These are phyloP conservation scores for Xylariaceae sp. DNA, from an alignment of 2,329 filamentous ascomycete genomes.

Conservation along the genomic window DNA sequence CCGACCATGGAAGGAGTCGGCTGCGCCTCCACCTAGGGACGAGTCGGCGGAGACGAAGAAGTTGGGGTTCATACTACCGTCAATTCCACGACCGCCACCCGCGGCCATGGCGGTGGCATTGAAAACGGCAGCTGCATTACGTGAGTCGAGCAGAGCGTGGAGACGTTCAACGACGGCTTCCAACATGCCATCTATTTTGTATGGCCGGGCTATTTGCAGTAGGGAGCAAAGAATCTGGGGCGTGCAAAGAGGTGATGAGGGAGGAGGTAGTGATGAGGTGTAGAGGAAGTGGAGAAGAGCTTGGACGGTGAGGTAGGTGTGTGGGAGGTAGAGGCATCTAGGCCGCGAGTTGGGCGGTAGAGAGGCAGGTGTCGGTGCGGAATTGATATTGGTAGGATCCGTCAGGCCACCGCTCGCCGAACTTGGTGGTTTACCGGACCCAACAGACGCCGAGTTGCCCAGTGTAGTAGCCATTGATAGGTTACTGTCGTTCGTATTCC, in stretches of 20 bases:
- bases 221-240: constrained; percentile 96
- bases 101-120: constrained; percentile 98
- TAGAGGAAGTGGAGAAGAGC: constrained; percentile 92
- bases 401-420: constrained; percentile 44
- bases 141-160: constrained; percentile 84
- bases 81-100: constrained; percentile 83
- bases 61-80: constrained; percentile 66
- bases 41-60: constrained; percentile 56
- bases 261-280: constrained; percentile 81
- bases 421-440: constrained; percentile 47
- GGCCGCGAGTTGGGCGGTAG: constrained; percentile 70
- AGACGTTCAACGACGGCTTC: constrained; percentile 92
- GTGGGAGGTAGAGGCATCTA: constrained; percentile 87
- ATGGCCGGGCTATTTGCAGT: constrained; percentile 88
- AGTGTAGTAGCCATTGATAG: constrained; percentile 49
- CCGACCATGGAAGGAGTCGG: constrained; percentile 30
- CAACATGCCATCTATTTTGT: constrained; percentile 87
- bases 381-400: constrained; percentile 54
- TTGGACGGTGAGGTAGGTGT: constrained; percentile 87
- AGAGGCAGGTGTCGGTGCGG: constrained; percentile 59
- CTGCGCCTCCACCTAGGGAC: constrained; percentile 27
- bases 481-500: constrained; percentile 52
- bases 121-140: constrained; percentile 95
- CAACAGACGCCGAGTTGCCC: constrained; percentile 37
- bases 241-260: constrained; percentile 78